Percentiles rank a stretch among this genome's conserved stretches.
These are phyloP conservation scores for Rhizoctonia solani DNA, from an alignment of 1,284 basidiomycete species.

Conservation along the genomic window DNA sequence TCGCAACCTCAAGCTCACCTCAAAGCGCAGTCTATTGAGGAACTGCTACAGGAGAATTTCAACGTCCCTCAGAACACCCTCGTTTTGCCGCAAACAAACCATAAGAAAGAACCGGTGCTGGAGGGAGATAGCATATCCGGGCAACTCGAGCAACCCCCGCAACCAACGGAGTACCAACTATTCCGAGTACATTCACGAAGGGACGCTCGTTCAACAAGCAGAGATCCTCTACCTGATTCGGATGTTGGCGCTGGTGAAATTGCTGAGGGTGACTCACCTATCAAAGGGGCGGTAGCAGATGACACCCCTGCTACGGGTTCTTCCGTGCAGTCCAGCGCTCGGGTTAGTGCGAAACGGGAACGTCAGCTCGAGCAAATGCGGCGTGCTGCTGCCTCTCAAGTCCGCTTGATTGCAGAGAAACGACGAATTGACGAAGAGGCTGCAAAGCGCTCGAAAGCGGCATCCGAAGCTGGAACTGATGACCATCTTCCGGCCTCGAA, in stretches of 20 bases:
- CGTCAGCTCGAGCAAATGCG: slow-evolving; percentile 17
- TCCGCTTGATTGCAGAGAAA: background rate
- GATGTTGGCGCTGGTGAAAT: background rate
- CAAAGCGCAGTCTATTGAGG: background rate
- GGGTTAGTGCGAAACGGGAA: slow-evolving; percentile 17
- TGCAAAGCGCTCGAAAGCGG: background rate
- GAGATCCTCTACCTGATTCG: background rate
- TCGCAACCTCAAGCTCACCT: no score
- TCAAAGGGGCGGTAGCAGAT: background rate
- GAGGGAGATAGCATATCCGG: background rate
- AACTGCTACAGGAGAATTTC: background rate
- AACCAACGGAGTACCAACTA: background rate
- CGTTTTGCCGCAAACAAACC: background rate
- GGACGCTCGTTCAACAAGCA: background rate
- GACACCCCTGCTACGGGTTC: background rate
- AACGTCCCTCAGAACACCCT: background rate
- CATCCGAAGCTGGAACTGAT: slow-evolving; percentile 2
- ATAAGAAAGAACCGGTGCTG: no score
- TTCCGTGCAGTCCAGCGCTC: background rate
- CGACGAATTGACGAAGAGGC: slow-evolving; percentile 1
- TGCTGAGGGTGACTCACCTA: background rate
- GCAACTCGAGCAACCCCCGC: background rate
- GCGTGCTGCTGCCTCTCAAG: slow-evolving; percentile 18
- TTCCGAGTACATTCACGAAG: slow-evolving; percentile 16
- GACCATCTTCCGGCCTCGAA: background rate